Conservation (phyloP, 179 eudicot genomes). For the Camellia oleifera region DNA sequence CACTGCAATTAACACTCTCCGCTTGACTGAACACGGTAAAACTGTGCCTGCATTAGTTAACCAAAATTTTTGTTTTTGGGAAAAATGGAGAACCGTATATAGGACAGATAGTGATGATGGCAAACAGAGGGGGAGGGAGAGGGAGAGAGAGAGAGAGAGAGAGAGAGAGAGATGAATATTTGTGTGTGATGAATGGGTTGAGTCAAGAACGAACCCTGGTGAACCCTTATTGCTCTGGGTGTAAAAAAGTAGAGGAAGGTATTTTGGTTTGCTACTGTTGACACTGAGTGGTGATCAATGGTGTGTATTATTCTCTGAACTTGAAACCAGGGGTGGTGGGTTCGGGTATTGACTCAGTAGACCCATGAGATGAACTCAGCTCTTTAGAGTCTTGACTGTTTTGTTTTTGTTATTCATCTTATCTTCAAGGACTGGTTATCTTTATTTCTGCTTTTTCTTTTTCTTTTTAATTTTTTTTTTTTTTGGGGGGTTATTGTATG, state of each 20-base stretch:
- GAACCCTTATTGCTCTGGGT: constrained; percentile 10
- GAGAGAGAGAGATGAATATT: neutral
- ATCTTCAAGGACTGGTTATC: no score
- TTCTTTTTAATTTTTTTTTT: no score
- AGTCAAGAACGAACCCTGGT: constrained; percentile 86
- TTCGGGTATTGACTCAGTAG: constrained; percentile 37
- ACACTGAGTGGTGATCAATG: no score
- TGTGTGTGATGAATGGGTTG: constrained; percentile 18
- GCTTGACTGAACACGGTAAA: neutral
- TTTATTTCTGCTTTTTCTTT: no score
- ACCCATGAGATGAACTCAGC: constrained; percentile 11
- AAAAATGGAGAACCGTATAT: neutral
- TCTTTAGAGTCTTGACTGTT: neutral
- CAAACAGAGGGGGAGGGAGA: neutral
- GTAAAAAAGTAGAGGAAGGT: neutral
- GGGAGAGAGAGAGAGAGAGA: neutral
- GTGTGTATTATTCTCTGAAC: neutral
- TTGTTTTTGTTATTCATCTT: no score
- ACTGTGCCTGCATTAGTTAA: neutral
- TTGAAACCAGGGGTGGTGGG: constrained; percentile 19
- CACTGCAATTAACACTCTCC: constrained; percentile 19
- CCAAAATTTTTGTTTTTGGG: neutral
- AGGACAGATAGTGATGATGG: neutral
- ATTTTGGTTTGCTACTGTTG: no score
- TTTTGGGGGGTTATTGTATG: no score